phyloP scores from a whole-genome alignment of 148 eudicot genomes.

The Pharnaceum exiguum region DNA sequence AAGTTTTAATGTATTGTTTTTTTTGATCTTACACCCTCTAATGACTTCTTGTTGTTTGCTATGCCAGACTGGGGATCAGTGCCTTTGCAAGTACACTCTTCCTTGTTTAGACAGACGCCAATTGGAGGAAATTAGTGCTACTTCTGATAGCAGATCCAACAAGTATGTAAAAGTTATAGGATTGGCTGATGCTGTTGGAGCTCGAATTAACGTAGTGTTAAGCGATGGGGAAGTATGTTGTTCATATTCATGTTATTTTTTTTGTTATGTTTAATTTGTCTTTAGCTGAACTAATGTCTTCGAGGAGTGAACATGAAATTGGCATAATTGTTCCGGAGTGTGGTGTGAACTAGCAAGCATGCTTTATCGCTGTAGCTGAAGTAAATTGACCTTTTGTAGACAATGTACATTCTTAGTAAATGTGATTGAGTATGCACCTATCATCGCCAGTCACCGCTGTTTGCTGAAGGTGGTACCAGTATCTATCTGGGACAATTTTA shows the following conservation, averaged over 20 bases:
- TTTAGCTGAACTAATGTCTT: not conserved
- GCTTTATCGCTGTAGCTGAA: not conserved
- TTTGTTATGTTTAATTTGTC: conserved; percentile 4
- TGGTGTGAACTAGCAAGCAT: not conserved
- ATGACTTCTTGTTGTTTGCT: conserved; percentile 7
- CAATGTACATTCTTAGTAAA: no score
- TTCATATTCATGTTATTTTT: not conserved
- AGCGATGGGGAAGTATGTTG: conserved; percentile 71
- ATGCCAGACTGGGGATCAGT: conserved; percentile 84
- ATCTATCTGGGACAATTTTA: no score
- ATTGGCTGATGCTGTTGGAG: conserved; percentile 83
- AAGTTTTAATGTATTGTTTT: not conserved
- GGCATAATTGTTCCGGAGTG: not conserved
- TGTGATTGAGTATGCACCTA: no score
- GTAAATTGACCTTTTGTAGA: no score
- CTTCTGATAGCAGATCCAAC: conserved; percentile 32
- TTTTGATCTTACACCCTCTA: not conserved
- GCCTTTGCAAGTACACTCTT: conserved; percentile 73
- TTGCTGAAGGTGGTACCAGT: no score
- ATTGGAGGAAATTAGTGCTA: conserved; percentile 22
- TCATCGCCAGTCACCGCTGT: no score
- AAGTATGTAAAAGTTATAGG: conserved; percentile 55
- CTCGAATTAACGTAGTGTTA: conserved; percentile 63
- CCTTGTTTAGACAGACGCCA: conserved; percentile 38
- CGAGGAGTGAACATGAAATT: not conserved